Conservation (phyloP, 2,329 filamentous ascomycete species). For the Pseudovirgaria hyperparasitica region DNA sequence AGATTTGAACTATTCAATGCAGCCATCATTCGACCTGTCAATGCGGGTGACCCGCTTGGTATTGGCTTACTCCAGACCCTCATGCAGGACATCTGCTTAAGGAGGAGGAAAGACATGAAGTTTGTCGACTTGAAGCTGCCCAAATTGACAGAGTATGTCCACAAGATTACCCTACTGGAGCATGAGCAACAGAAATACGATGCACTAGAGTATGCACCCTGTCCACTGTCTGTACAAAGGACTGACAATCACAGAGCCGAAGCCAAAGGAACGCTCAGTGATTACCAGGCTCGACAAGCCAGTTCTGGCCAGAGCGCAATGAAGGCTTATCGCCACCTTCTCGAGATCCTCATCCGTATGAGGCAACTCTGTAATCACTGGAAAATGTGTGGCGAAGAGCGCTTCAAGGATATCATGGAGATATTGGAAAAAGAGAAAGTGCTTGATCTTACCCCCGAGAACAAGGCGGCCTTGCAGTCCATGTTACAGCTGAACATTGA, state of each 20-base stretch:
- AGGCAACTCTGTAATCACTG: constrained; percentile 84
- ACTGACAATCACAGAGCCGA: constrained; percentile 36
- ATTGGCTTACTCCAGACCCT: constrained; percentile 58
- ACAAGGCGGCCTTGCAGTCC: constrained; percentile 57
- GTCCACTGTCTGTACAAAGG: constrained; percentile 3
- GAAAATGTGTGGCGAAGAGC: constrained; percentile 59
- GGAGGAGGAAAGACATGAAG: constrained; percentile 76
- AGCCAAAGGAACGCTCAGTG: constrained; percentile 57
- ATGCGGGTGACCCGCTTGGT: constrained; percentile 42
- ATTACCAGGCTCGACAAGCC: constrained; percentile 38
- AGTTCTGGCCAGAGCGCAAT: constrained; percentile 27
- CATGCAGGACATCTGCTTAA: constrained; percentile 68
- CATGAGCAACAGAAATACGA: constrained; percentile 71
- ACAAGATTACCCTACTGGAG: constrained; percentile 58
- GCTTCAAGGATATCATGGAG: constrained; percentile 58
- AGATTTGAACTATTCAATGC: constrained; percentile 61
- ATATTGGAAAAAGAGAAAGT: constrained; percentile 55
- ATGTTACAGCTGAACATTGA: constrained; percentile 67
- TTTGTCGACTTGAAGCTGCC: constrained; percentile 76
- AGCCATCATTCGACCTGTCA: constrained; percentile 56
- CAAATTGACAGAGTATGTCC: constrained; percentile 62
- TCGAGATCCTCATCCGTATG: constrained; percentile 71
- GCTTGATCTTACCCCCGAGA: constrained; percentile 60
- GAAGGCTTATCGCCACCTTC: constrained; percentile 55
- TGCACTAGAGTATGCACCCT: constrained; percentile 47